phyloP scores from a whole-genome alignment of 2,329 filamentous ascomycete species.

The Aspergillus nomiae region DNA sequence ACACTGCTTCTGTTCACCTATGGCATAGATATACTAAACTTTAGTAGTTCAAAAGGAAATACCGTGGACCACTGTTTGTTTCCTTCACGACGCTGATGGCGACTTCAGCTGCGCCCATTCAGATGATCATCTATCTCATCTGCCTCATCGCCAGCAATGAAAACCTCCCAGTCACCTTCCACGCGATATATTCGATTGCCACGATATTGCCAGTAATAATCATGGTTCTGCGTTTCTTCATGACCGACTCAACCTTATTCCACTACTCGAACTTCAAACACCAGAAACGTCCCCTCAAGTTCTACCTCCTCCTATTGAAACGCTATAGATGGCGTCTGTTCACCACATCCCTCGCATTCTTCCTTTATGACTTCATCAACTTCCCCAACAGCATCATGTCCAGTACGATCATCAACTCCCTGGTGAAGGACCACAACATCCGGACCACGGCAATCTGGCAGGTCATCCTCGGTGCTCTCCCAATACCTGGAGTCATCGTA shows the following conservation, averaged over 20 bases:
- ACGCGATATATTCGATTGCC: conserved; percentile 35
- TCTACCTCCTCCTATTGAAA: conserved; percentile 28
- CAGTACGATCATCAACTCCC: conserved; percentile 34
- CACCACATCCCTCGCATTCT: conserved; percentile 37
- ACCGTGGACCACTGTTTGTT: conserved; percentile 38
- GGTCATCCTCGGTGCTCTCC: conserved; percentile 34
- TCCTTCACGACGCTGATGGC: conserved; percentile 41
- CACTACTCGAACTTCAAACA: conserved; percentile 35
- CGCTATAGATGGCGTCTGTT: conserved; percentile 32
- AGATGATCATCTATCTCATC: conserved; percentile 40
- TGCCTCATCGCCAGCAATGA: conserved; percentile 38
- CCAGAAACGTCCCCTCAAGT: conserved; percentile 23
- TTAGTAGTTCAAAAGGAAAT: conserved; percentile 23
- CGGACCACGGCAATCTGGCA: conserved; percentile 39
- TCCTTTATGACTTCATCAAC: conserved; percentile 42
- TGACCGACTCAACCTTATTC: conserved; percentile 38
- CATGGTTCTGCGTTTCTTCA: conserved; percentile 35
- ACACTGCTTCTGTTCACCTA: too few species aligned
- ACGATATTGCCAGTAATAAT: conserved; percentile 36
- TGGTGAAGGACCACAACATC: conserved; percentile 35
- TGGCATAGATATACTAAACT: neutral
- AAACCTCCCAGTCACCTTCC: conserved; percentile 33
- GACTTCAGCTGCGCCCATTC: conserved; percentile 34
- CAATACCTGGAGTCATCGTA: conserved; percentile 36
- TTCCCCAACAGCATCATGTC: conserved; percentile 42